A percentile compares a stretch with the other conserved stretches of the same genome.
These are phyloP conservation scores for Myxozyma geophila DNA, from an alignment of 805 yeast genomes.

Conservation along the genomic window DNA sequence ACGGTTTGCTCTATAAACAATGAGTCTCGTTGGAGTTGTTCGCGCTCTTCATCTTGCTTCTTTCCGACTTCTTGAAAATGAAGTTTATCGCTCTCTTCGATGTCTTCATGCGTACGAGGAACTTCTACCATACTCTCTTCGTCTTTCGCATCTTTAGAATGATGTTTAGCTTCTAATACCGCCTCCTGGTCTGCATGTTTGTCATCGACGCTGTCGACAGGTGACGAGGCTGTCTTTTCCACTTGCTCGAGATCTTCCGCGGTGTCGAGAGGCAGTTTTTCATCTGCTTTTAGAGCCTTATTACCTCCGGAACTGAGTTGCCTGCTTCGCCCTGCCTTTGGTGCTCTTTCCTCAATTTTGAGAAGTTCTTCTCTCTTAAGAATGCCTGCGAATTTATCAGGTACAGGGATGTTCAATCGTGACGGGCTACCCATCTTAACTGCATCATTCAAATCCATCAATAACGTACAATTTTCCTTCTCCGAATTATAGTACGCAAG, in stretches of 20 bases:
- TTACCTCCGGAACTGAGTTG: neutral
- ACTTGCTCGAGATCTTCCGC: constrained; percentile 5
- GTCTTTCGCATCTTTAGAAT: neutral
- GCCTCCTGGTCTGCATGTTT: neutral
- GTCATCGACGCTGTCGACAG: neutral
- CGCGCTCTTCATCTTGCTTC: constrained; percentile 19
- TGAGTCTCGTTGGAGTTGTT: constrained; percentile 18
- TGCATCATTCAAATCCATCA: constrained; percentile 22
- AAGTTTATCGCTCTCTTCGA: constrained; percentile 6
- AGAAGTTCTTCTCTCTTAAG: neutral
- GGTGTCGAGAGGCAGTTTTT: neutral
- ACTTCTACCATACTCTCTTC: constrained; percentile 22
- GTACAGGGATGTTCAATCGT: neutral
- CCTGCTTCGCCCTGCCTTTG: no score
- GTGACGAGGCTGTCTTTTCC: neutral
- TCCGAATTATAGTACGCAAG: constrained; percentile 25
- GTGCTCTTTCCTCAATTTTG: neutral
- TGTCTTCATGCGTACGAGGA: constrained; percentile 6
- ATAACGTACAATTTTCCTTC: constrained; percentile 32
- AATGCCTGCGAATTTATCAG: neutral
- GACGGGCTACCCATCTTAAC: neutral
- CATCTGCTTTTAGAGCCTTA: neutral
- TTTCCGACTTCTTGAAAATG: constrained; percentile 17
- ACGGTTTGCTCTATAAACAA: constrained; percentile 24
- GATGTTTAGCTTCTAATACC: neutral